A percentile compares a stretch with the other conserved stretches of the same genome.
Evolutionary conservation across 768 basidiomycete genomes (phyloP).

Genomic region (Leccinellum luteum): DNA sequence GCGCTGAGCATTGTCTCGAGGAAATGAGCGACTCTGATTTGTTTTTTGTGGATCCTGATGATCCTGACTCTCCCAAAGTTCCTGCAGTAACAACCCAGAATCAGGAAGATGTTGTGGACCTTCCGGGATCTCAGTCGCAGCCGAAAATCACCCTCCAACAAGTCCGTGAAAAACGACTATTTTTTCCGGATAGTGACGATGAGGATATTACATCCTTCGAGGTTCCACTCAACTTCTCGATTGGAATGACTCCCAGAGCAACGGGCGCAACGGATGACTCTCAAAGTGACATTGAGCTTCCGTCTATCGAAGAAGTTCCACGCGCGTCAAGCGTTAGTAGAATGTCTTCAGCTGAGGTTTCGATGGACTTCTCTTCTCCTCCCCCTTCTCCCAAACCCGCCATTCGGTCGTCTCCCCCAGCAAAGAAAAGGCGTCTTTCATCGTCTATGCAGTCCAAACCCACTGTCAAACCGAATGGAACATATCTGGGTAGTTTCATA

Average conservation of each 20-base stretch:
- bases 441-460: conserved; percentile 16
- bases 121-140: neutral
- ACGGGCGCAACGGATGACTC: conserved; percentile 33
- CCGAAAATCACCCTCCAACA: conserved; percentile 4
- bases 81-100: neutral
- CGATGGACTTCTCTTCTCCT: conserved; percentile 29
- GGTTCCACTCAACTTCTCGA: neutral
- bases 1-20: neutral
- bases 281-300: conserved; percentile 35
- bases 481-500: conserved; percentile 66
- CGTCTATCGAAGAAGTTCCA: conserved; percentile 31
- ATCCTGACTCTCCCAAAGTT: conserved; percentile 36
- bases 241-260: conserved; percentile 25
- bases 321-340: conserved; percentile 43
- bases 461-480: conserved; percentile 24
- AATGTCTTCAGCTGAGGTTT: conserved; percentile 29
- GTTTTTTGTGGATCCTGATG: conserved; percentile 62
- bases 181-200: conserved; percentile 45
- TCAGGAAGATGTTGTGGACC: conserved; percentile 7
- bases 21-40: conserved; percentile 27
- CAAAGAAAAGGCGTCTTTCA: conserved; percentile 55
- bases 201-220: conserved; percentile 31
- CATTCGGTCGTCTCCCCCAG: conserved; percentile 31
- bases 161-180: conserved; percentile 34
- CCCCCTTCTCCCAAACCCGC: conserved; percentile 12